phyloP scores from a whole-genome alignment of 2,329 filamentous ascomycete genomes.

The Xylaria hypoxylon region DNA sequence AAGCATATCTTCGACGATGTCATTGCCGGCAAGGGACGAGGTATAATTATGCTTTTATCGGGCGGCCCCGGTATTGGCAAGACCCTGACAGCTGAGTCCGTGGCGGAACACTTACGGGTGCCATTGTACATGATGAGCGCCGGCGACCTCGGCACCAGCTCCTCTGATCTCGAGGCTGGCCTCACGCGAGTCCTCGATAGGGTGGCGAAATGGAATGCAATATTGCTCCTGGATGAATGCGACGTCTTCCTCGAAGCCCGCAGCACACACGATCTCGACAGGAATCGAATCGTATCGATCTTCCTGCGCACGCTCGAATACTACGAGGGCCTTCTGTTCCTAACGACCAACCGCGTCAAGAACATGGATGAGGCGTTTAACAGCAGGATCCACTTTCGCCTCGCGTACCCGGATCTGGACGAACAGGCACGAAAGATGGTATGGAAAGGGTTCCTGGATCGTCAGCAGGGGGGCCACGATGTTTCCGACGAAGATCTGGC shows the following conservation, averaged over 20 bases:
- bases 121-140: constrained; percentile 56
- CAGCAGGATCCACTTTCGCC: constrained; percentile 52
- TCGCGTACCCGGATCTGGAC: constrained; percentile 51
- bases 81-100: constrained; percentile 54
- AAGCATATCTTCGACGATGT: constrained; percentile 51
- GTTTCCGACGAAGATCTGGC: constrained; percentile 49
- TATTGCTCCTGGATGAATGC: constrained; percentile 58
- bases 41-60: constrained; percentile 54
- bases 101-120: constrained; percentile 54
- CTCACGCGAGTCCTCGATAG: constrained; percentile 53
- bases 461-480: constrained; percentile 46
- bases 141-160: constrained; percentile 54
- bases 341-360: constrained; percentile 54
- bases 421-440: constrained; percentile 48
- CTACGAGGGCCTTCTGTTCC: constrained; percentile 54
- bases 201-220: constrained; percentile 56
- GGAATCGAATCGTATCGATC: constrained; percentile 55
- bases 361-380: constrained; percentile 54
- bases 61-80: constrained; percentile 56
- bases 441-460: constrained; percentile 53
- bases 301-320: constrained; percentile 46
- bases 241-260: constrained; percentile 57
- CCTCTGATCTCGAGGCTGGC: constrained; percentile 51
- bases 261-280: constrained; percentile 50
- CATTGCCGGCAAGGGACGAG: constrained; percentile 52